phyloP scores from a whole-genome alignment of 2,329 filamentous ascomycete genomes.

The Alternaria metachromatica region DNA sequence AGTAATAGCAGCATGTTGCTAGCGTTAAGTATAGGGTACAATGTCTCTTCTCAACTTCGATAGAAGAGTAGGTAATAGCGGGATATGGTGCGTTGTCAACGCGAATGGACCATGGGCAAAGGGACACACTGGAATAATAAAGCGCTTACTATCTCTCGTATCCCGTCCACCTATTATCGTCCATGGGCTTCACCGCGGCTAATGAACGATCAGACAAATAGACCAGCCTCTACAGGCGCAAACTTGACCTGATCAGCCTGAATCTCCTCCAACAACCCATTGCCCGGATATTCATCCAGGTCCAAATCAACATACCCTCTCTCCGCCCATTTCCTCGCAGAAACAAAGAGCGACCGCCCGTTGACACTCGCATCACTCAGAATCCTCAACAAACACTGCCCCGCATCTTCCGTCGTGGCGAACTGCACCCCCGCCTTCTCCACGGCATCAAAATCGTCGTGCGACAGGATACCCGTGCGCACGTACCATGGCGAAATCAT shows the following conservation, averaged over 20 bases:
- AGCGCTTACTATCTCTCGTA: not conserved
- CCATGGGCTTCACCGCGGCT: not conserved
- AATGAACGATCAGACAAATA: not conserved
- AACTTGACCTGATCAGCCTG: constrained; percentile 12
- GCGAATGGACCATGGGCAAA: not conserved
- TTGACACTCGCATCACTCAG: constrained; percentile 7
- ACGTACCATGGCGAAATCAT: constrained; percentile 14
- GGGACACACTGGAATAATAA: accelerated
- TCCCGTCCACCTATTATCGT: accelerated
- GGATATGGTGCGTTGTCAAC: not conserved
- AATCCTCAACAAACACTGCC: constrained; percentile 5
- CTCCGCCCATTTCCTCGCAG: constrained; percentile 11
- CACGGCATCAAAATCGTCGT: constrained; percentile 9
- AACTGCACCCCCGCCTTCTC: constrained; percentile 6
- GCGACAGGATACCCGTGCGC: constrained; percentile 9
- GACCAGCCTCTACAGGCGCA: not conserved
- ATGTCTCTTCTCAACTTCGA: not conserved
- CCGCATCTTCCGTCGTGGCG: constrained; percentile 9
- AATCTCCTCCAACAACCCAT: constrained; percentile 8
- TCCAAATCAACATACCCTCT: constrained; percentile 15
- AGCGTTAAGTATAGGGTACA: not conserved
- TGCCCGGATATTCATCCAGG: constrained; percentile 8
- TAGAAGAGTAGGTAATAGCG: not conserved
- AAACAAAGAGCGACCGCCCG: constrained; percentile 8
- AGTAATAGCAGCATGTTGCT: not conserved